Base-by-base conservation (phyloP, 768 basidiomycete species). In the Trametes sanguinea region DNA sequence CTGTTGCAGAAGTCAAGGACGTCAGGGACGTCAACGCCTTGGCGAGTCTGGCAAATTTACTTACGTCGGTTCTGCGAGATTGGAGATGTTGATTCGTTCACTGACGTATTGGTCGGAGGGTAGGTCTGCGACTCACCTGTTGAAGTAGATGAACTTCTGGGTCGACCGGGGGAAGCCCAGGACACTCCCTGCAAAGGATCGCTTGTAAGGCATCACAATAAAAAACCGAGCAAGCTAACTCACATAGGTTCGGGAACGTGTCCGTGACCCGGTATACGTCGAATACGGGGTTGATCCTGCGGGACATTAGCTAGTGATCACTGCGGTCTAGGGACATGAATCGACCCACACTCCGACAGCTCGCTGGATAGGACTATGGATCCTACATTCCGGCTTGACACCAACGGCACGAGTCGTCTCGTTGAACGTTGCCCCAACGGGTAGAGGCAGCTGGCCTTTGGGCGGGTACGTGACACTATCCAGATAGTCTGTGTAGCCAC, bases 111-210 rank as follows among this genome's bases (percentile, higher is more conserved):
- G 7, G 42, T 22, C 22, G 22, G 22, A 22, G 22, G 22, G 11
- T 37, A 6, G 35, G 43, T 30, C 11, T 4, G 22, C 22, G 3
- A 60, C 64, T 32, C 5, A 61, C 78, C 81, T 71, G 56, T 84
- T 83, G 72, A 84, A 84, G 68, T 83, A 84, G 35, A 83, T 73
- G 62, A 84, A 84, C 62, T 84, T 71, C 67, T 84, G 82, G 2
- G 81, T 84, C 6, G 80, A 67, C 16, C 71, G 66, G 80, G 89
- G 89, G 81, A 87, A 90, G n/a, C 88, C 89, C 37, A 90, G 83
- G 2, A 90, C 88, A 62, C 90, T 89, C 89, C 87, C 90, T n/a
- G 14, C 30, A 16, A 30, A 22, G 22, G 11, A 16, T 5, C 30
- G 30, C 30, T 13, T 14, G 3, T 32, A 13, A 9, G 27, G 48